Evolutionary conservation across 1,284 basidiomycete genomes (phyloP).

Genomic region (Marasmius tenuissimus): DNA sequence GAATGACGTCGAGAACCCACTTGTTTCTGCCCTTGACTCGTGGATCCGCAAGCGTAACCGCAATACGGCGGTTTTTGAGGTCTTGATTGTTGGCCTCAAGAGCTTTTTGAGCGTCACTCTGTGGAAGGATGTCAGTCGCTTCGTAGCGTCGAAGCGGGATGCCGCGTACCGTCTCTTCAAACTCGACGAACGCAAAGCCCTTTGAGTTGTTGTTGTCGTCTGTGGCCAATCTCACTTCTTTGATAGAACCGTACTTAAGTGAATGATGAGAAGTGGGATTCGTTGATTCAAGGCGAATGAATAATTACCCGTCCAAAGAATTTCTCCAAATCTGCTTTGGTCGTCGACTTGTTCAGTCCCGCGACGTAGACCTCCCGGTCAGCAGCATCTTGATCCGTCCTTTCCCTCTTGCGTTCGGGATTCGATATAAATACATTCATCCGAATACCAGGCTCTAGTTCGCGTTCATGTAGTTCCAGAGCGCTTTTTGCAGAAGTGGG

Average conservation of each 20-base stretch:
- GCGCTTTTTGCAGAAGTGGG: constrained; percentile 77
- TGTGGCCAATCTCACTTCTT: constrained; percentile 76
- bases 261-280: constrained; percentile 11
- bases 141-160: neutral
- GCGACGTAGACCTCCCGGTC: constrained; percentile 86
- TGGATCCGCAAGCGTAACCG: constrained; percentile 79
- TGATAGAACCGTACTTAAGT: constrained; percentile 75
- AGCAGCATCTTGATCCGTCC: constrained; percentile 83
- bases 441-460: constrained; percentile 65
- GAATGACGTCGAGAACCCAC: constrained; percentile 29
- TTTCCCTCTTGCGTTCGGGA: constrained; percentile 83
- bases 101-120: constrained; percentile 74
- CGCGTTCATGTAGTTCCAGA: constrained; percentile 74
- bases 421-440: constrained; percentile 89
- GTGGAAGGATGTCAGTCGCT: constrained; percentile 9
- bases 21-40: constrained; percentile 59
- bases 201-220: constrained; percentile 73
- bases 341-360: constrained; percentile 76
- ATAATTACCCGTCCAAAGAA: constrained; percentile 70
- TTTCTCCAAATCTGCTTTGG: constrained; percentile 71
- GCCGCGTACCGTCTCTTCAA: constrained; percentile 68
- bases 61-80: constrained; percentile 81
- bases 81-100: constrained; percentile 83
- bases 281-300: neutral
- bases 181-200: constrained; percentile 95